phyloP scores from a whole-genome alignment of 1,284 basidiomycete species.

The Microbotryum scabiosae region DNA sequence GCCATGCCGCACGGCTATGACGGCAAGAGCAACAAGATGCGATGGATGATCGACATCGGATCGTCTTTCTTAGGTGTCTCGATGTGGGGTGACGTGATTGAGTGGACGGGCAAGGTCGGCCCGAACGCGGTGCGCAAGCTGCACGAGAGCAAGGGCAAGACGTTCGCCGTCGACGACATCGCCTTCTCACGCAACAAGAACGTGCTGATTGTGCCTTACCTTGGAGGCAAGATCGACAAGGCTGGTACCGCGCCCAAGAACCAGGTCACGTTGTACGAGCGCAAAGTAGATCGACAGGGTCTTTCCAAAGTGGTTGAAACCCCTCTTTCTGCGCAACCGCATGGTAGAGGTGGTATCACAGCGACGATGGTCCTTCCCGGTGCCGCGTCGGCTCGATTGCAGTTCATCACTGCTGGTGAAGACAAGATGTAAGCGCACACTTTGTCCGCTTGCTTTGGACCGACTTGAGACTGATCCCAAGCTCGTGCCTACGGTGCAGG shows the following conservation, averaged over 20 bases:
- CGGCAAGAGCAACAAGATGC: constrained; percentile 9
- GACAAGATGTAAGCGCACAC: constrained; percentile 12
- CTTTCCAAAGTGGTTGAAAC: neutral
- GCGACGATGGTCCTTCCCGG: constrained; percentile 9
- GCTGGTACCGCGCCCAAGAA: constrained; percentile 6
- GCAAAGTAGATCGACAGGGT: neutral
- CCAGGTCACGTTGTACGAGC: constrained; percentile 21
- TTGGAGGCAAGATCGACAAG: constrained; percentile 14
- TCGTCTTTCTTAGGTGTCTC: constrained; percentile 15
- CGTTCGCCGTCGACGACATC: constrained; percentile 16
- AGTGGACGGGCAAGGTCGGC: constrained; percentile 3
- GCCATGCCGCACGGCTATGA: constrained; percentile 8
- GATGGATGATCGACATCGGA: constrained; percentile 14
- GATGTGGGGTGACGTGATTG: constrained; percentile 21
- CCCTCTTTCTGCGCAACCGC: constrained; percentile 11
- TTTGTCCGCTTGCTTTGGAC: neutral
- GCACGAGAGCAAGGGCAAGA: constrained; percentile 4
- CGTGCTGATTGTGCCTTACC: constrained; percentile 17
- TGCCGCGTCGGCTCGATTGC: constrained; percentile 4
- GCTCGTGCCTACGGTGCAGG: neutral
- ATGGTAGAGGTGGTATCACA: constrained; percentile 17
- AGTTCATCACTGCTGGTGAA: constrained; percentile 24
- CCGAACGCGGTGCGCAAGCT: constrained; percentile 8
- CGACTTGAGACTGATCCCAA: neutral
- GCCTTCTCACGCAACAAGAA: constrained; percentile 16